Evolutionary conservation across 2,329 filamentous ascomycete species (phyloP), one percentile per base, ranked within the genome.

Genomic region (Ascochyta pisi): DNA sequence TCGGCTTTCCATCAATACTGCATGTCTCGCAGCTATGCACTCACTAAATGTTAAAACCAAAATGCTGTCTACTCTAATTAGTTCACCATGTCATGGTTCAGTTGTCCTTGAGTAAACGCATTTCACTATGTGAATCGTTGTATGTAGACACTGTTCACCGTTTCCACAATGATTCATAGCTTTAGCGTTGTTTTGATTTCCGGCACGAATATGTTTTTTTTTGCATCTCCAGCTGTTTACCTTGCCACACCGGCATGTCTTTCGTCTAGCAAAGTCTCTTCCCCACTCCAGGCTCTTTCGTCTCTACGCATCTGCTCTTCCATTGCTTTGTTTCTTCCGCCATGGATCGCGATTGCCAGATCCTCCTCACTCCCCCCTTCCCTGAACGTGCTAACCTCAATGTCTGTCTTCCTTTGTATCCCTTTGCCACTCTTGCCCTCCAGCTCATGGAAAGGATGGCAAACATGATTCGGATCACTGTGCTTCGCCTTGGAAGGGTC

Each of bases 251-350:
- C 34, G 22, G 34, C 29, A 13, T 27, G 22, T 10, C 8, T 16
- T 26, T 55, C 27, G 4, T 43, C 35, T 6, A 46, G 4, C 3
- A 33, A 10, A 4, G 7, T 22, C 4, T 50, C 46, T 5, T 50
- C 39, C 3, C 34, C 52, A 31, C 31, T 41, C 52, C 52, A 50
- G 6, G 37, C 46, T 13, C 29, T n/a, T 16, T 45, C 46, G n/a
- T 55, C 41, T 7, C 46, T 45, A 1, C 46, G 40, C 46, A 55
- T 55, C 35, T 55, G 52, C 3, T 55, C 46, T 24, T 46, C 46
- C 52, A 46, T 55, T 26, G 29, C 37, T 6, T 41, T 24, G 9
- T 35, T 33, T 13, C 52, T 50, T 4, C 29, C 41, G 4, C 41
- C 52, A 10, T 42, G 33, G 2, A 31, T 19, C 3, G 8, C 31